Evolutionary conservation across 352 stramenopile species (phyloP).

Genomic region (Globisporangium camurandrum): DNA sequence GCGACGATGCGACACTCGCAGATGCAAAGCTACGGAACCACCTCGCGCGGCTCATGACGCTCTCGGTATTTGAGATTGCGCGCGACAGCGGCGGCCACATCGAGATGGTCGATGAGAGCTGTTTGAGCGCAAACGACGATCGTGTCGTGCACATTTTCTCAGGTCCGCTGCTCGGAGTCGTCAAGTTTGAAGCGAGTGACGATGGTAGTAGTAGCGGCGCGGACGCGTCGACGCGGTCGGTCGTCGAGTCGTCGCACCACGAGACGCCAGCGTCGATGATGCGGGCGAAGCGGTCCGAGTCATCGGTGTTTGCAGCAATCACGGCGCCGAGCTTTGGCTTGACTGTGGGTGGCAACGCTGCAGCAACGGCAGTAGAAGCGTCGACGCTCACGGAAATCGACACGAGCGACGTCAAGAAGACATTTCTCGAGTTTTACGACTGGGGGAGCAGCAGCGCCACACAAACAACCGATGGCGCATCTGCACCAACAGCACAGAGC

Average conservation of each 20-base stretch:
- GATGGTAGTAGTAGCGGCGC: constrained; percentile 8
- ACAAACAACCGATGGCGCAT: constrained; percentile 9
- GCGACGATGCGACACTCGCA: constrained; percentile 16
- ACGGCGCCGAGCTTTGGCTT: constrained; percentile 19
- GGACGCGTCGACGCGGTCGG: constrained; percentile 13
- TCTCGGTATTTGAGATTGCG: constrained; percentile 25
- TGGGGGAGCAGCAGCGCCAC: constrained; percentile 25
- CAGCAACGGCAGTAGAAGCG: constrained; percentile 10
- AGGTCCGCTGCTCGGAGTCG: constrained; percentile 53
- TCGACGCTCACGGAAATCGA: constrained; percentile 4
- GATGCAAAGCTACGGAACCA: constrained; percentile 31
- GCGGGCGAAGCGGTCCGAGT: constrained; percentile 42
- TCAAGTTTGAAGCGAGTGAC: constrained; percentile 35
- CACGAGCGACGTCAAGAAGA: constrained; percentile 42
- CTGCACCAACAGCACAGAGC: constrained; percentile 7
- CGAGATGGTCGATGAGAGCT: constrained; percentile 46
- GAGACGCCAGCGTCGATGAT: constrained; percentile 29
- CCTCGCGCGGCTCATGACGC: constrained; percentile 30
- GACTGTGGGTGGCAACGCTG: constrained; percentile 9
- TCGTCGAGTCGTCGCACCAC: constrained; percentile 16
- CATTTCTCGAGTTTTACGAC: constrained; percentile 69
- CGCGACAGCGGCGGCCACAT: constrained; percentile 26
- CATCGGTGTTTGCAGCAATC: constrained; percentile 40
- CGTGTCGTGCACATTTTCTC: constrained; percentile 64
- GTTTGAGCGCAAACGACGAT: constrained; percentile 38